A percentile compares a stretch with the other conserved stretches of the same genome.
Evolutionary conservation across 257 asterid genomes (phyloP).

Genomic region (Ilex aquifolium): DNA sequence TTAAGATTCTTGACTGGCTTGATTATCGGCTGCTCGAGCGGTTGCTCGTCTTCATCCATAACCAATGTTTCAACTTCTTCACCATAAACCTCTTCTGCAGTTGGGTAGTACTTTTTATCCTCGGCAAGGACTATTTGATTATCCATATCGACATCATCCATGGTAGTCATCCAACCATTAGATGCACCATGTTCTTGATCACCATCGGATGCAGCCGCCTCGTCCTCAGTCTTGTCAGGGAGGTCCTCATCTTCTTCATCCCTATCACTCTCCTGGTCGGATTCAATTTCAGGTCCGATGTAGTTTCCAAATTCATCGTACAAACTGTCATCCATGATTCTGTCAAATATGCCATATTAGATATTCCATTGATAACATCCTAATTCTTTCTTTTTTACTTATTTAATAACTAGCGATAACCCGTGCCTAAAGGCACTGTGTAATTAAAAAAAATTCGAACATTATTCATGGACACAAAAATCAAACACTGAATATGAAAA

Average conservation of each 20-base stretch:
- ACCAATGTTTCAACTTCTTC: conserved; percentile 95
- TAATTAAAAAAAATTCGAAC: too few relatives aligned
- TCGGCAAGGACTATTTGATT: conserved; percentile 86
- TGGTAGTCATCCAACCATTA: conserved; percentile 73
- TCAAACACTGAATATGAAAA: too few relatives aligned
- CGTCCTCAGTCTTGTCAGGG: conserved; percentile 24
- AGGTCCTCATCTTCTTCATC: conserved; percentile 78
- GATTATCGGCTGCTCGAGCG: conserved; percentile 78
- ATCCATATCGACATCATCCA: conserved; percentile 87
- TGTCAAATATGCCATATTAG: conserved; percentile 18
- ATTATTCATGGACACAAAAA: too few relatives aligned
- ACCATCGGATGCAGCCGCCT: conserved; percentile 53
- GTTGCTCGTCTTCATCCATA: conserved; percentile 96
- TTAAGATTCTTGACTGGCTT: conserved; percentile 81
- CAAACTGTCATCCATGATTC: conserved; percentile 81
- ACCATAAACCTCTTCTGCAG: conserved; percentile 98
- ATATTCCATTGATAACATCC: too few relatives aligned
- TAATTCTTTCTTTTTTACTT: too few relatives aligned
- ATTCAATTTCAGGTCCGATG: conserved; percentile 94
- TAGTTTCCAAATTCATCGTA: conserved; percentile 97
- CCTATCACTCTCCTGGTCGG: conserved; percentile 82
- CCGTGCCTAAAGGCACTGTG: too few relatives aligned
- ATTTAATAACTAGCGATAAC: too few relatives aligned
- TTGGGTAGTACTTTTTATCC: conserved; percentile 91
- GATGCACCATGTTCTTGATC: conserved; percentile 72